phyloP scores from a whole-genome alignment of 2,329 filamentous ascomycete genomes.

The Diplodia mutila region DNA sequence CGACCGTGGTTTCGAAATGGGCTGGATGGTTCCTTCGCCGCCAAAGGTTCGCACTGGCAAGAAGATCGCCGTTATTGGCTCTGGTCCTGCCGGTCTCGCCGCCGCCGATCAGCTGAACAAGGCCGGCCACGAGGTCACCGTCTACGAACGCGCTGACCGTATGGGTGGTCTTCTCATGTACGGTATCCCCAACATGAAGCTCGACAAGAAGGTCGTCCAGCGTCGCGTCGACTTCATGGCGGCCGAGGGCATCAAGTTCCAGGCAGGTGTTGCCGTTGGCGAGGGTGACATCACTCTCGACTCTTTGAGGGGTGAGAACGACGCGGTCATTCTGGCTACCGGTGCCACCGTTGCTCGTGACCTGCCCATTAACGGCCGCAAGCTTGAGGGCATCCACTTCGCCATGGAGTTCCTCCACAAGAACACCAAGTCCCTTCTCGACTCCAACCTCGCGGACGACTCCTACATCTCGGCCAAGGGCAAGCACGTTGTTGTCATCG shows the following conservation, averaged over 20 bases:
- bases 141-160: conserved; percentile 92
- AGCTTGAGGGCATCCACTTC: conserved; percentile 88
- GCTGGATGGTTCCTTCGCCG: conserved; percentile 89
- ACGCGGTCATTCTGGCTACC: conserved; percentile 88
- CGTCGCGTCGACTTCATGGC: conserved; percentile 95
- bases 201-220: conserved; percentile 96
- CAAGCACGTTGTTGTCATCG: conserved; percentile 95
- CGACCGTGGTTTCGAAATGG: conserved; percentile 95
- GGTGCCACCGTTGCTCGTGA: conserved; percentile 93
- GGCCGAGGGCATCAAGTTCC: conserved; percentile 81
- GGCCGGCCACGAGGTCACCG: conserved; percentile 82
- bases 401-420: conserved; percentile 97
- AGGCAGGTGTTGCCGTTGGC: conserved; percentile 76
- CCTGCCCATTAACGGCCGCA: conserved; percentile 85
- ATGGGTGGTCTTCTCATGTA: conserved; percentile 95
- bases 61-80: conserved; percentile 85
- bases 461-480: conserved; percentile 92
- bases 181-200: conserved; percentile 99
- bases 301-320: conserved; percentile 72
- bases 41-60: conserved; percentile 84
- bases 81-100: conserved; percentile 87
- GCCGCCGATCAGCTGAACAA: conserved; percentile 93
- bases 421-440: conserved; percentile 96
- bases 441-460: conserved; percentile 82
- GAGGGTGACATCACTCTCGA: conserved; percentile 70